A percentile compares a stretch with the other conserved stretches of the same genome.
These are phyloP conservation scores for Entomortierella beljakovae DNA, from an alignment of 192 early-diverging fungal genomes.

Conservation along the genomic window DNA sequence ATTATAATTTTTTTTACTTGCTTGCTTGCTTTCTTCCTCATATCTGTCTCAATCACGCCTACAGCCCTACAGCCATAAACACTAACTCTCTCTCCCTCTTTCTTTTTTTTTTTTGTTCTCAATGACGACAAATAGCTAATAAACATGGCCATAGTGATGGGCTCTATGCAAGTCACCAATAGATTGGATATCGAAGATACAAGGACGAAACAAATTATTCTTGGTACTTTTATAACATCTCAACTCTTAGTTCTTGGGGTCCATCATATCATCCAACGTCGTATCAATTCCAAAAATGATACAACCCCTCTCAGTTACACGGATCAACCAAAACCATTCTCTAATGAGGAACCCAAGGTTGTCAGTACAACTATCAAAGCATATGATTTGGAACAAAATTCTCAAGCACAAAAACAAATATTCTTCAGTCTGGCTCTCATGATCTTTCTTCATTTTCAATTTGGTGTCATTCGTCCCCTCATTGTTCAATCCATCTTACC, in stretches of 20 bases:
- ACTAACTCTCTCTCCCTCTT: too few relatives aligned
- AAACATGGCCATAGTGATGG: constrained; percentile 70
- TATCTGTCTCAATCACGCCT: too few relatives aligned
- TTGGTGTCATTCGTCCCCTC: constrained; percentile 88
- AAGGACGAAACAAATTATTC: constrained; percentile 64
- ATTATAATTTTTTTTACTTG: too few relatives aligned
- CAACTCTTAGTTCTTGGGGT: constrained; percentile 67
- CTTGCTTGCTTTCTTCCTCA: too few relatives aligned
- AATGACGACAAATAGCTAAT: constrained; percentile 26
- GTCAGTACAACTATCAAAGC: constrained; percentile 75
- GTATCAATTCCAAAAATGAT: constrained; percentile 83
- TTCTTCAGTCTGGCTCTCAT: constrained; percentile 78
- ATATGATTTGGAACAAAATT: constrained; percentile 79
- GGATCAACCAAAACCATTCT: constrained; percentile 71
- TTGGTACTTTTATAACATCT: constrained; percentile 63
- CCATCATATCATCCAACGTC: constrained; percentile 49
- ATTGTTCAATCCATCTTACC: constrained; percentile 89
- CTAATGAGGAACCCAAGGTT: constrained; percentile 56
- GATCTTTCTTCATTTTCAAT: constrained; percentile 85
- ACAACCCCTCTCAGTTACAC: constrained; percentile 83
- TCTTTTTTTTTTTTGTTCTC: neutral
- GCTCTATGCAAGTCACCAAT: constrained; percentile 74
- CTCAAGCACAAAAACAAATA: constrained; percentile 76
- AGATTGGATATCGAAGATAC: constrained; percentile 72
- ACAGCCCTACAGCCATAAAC: too few relatives aligned